Evolutionary conservation across 2,329 filamentous ascomycete species (phyloP), one percentile per base, ranked within the genome.

Genomic region (Sporothrix curviconia): DNA sequence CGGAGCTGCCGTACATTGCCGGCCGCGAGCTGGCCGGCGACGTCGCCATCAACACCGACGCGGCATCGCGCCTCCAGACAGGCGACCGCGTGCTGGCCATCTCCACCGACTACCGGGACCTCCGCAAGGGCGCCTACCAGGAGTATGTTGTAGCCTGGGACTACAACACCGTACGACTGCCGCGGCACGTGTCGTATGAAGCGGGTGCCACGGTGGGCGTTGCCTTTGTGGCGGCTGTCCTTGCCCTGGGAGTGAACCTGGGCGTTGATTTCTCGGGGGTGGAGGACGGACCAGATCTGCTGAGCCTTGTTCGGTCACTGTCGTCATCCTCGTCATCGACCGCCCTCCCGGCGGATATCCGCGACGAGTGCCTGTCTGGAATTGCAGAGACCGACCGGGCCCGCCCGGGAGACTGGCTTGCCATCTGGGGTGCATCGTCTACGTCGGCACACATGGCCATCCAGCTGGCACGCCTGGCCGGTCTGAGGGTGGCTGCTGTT

Each of bases 371-470:
- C 57, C 75, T 87, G n/a, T 67, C 76, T 0, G 76, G 78, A 0
- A 81, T 86, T 6, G 62, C 66, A 0, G 65, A 72, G 1, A 64
- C 68, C 0, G 84, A 88, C 61, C 73, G 83, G 8, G 79, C 83
- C 1, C 73, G 74, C 42, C 63, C 70, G 0, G 86, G 84, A 0
- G 87, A 91, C 59, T 90, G 85, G 81, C 71, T 91, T 39, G 83
- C 82, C 1, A 81, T 91, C 47, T 91, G 87, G 87, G 87, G 87
- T 57, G 87, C 76, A 1, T 89, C 85, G 1, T 87, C 85, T 0
- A 89, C 85, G 0, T 88, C 84, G 1, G 87, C 86, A 0, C 80
- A 84, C 61, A 74, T 88, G 7, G 76, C 81, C 0, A 76, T 86
- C 3, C 87, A 91, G 64, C 76, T 91, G 1, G 86, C 87, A 0